Conservation (phyloP, 768 basidiomycete species). For the Kwoniella europaea region DNA sequence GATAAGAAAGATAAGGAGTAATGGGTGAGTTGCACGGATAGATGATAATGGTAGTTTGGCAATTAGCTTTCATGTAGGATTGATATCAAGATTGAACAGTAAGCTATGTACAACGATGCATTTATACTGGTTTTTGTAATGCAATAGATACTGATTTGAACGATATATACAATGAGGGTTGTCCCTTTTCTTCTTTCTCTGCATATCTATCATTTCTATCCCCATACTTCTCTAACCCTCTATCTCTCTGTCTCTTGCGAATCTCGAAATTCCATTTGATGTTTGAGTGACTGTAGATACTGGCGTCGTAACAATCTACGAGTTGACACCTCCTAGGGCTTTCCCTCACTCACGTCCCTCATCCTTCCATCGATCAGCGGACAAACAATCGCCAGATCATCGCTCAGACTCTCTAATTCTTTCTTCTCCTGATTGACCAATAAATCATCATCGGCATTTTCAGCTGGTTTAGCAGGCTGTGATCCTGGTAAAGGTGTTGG, state of each 20-base stretch:
- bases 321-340: background rate
- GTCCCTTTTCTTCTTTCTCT: background rate
- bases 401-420: constrained; percentile 53
- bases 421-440: constrained; percentile 29
- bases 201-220: background rate
- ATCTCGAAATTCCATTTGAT: too few relatives aligned
- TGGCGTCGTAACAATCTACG: too few relatives aligned
- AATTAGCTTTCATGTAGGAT: too few relatives aligned
- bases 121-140: background rate
- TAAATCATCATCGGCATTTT: constrained; percentile 14
- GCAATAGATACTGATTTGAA: background rate
- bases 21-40: too few relatives aligned
- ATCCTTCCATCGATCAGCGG: constrained; percentile 73
- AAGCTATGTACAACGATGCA: constrained; percentile 21
- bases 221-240: background rate
- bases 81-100: background rate
- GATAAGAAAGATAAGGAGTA: constrained; percentile 5
- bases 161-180: background rate
- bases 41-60: too few relatives aligned
- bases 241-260: background rate
- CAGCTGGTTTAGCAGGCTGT: background rate
- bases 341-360: constrained; percentile 62
- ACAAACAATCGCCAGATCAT: constrained; percentile 67
- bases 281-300: too few relatives aligned
- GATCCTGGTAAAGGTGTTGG: background rate